Base-by-base conservation (phyloP, 495 filamentous ascomycete genomes). In the Collariella sp. region DNA sequence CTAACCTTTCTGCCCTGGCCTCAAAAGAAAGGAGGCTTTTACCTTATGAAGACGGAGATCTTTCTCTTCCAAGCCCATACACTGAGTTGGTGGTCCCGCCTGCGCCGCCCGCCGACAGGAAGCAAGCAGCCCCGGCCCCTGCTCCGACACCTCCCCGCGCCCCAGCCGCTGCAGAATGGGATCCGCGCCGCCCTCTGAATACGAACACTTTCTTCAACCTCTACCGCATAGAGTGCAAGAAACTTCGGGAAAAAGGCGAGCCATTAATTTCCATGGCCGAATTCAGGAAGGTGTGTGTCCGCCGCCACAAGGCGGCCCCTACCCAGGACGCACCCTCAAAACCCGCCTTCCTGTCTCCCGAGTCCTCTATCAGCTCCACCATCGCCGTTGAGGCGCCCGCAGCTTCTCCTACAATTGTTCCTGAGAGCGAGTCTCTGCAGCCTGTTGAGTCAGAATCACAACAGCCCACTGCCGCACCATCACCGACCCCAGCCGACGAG, bases 1-100 rank as follows among this genome's bases (percentile, higher is more conserved):
- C 50, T 5, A 58, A 57, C 1, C 63, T 3, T 62, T 57, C 16
- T 63, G 46, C 31, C 41, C 50, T 24, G 41, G 45, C 1, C 38
- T 68, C n/a, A n/a, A n/a, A n/a, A n/a, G n/a, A n/a, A n/a, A n/a
- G n/a, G 19, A 42, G 42, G 2, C 56, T 66, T 16, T 54, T 57
- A 1, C 63, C 65, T 0, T 68, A 68, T 41, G 59, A 61, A 31
- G 20, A 45, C 3, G 65, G 66, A 16, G 57, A 62, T 18, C 31
- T 59, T 5, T 12, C 54, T 9, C 59, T 62, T 18, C 65, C 65
- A 2, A 63, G 61, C 4, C 57, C 65, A 5, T 68, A 50, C 20
- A 56, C 61, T 0, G 63, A 68, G 42, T 55, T 50, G 61, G 56
- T 67, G 11, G 26, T 55, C 23, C 57, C 56, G n/a, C n/a, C n/a